phyloP scores from a whole-genome alignment of 2,329 filamentous ascomycete genomes.

The Tolypocladium pustulatum region DNA sequence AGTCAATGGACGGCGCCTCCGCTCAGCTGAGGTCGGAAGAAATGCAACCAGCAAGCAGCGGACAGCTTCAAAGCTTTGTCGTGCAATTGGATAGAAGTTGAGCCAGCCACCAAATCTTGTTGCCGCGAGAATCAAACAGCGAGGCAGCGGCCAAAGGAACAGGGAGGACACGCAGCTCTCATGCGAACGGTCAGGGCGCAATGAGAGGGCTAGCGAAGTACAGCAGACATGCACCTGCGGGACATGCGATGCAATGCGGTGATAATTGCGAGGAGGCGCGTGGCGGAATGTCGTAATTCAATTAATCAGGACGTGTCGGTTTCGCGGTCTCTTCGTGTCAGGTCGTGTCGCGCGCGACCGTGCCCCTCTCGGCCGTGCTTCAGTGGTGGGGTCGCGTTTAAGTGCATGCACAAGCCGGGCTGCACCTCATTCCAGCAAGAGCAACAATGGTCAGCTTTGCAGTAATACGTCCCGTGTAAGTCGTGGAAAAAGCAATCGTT shows the following conservation, averaged over 20 bases:
- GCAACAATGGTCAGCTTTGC: neutral
- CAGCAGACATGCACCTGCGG: neutral
- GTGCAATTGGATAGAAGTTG: neutral
- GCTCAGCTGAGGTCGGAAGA: neutral
- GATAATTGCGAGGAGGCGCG: neutral
- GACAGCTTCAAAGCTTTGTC: neutral
- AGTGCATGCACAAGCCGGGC: neutral
- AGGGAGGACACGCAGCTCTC: neutral
- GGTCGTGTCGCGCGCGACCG: conserved; percentile 14
- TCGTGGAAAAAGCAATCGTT: neutral
- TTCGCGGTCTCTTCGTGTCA: conserved; percentile 29
- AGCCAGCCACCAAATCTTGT: neutral
- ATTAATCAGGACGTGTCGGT: conserved; percentile 31
- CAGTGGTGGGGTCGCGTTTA: conserved; percentile 4
- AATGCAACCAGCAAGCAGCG: neutral
- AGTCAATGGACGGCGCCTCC: neutral
- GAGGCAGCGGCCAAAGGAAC: neutral
- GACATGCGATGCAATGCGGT: neutral
- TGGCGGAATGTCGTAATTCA: conserved; percentile 15
- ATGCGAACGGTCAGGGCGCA: neutral
- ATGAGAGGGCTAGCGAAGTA: neutral
- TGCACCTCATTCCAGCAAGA: neutral
- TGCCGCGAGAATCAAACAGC: neutral
- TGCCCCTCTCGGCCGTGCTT: neutral
- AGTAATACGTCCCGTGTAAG: neutral